A percentile compares a stretch with the other conserved stretches of the same genome.
phyloP scores from a whole-genome alignment of 2,329 filamentous ascomycete species.

The Fusarium goolgardi region DNA sequence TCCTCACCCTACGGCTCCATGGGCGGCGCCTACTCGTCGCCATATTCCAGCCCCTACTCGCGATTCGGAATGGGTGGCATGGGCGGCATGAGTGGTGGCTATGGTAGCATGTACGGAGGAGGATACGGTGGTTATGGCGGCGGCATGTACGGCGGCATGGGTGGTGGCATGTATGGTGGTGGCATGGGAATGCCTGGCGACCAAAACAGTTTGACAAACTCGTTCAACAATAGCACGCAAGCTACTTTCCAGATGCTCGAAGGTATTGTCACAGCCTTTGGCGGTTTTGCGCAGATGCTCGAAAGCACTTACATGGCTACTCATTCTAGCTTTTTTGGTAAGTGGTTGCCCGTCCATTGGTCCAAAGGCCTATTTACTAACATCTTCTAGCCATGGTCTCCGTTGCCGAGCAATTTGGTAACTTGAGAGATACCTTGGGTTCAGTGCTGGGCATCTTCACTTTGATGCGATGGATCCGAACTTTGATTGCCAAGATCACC shows the following conservation, averaged over 20 bases:
- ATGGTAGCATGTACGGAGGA: constrained; percentile 46
- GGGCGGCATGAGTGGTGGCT: constrained; percentile 22
- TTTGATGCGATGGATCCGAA: constrained; percentile 92
- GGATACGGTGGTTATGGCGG: constrained; percentile 56
- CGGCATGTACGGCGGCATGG: constrained; percentile 56
- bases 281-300: constrained; percentile 98
- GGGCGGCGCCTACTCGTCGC: constrained; percentile 56
- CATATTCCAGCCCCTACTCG: constrained; percentile 57
- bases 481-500: constrained; percentile 89
- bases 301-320: constrained; percentile 99
- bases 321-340: constrained; percentile 98
- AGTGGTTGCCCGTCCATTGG: constrained; percentile 46
- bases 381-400: constrained; percentile 85
- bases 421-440: constrained; percentile 90
- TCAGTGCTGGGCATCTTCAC: constrained; percentile 96
- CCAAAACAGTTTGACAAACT: constrained; percentile 92
- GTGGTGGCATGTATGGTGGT: constrained; percentile 56
- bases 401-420: constrained; percentile 96
- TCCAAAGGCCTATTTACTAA: constrained; percentile 11
- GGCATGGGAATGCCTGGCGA: constrained; percentile 75
- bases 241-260: constrained; percentile 99
- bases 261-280: constrained; percentile 95
- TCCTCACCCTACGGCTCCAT: constrained; percentile 63
- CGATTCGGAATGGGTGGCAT: constrained; percentile 52
- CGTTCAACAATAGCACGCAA: constrained; percentile 93